Conservation (phyloP, 2,329 filamentous ascomycete species). For the Fusarium sp. region DNA sequence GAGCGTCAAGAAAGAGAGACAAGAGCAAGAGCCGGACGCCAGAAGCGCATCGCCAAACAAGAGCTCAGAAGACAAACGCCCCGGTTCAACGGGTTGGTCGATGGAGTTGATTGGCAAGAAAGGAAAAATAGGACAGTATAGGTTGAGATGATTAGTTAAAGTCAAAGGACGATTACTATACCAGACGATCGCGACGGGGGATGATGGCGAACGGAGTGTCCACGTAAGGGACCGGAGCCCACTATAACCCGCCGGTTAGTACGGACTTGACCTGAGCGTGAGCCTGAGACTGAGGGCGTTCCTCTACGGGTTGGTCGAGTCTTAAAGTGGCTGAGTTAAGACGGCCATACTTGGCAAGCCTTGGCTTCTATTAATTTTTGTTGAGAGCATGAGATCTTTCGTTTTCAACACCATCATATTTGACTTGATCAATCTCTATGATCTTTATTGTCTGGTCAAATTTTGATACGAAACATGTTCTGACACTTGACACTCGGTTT, state of each 20-base stretch:
- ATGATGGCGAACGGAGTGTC: slow-evolving; percentile 43
- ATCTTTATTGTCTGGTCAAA: neutral
- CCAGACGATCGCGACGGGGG: slow-evolving; percentile 29
- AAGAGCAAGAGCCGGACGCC: slow-evolving; percentile 28
- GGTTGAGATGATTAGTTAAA: slow-evolving; percentile 22
- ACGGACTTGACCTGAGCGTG: slow-evolving; percentile 22
- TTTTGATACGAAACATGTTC: neutral
- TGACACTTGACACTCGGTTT: slow-evolving; percentile 3
- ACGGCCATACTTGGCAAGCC: slow-evolving; percentile 31
- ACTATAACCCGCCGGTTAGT: slow-evolving; percentile 37
- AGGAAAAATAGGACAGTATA: slow-evolving; percentile 8
- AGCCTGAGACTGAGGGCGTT: slow-evolving; percentile 6
- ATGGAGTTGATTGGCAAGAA: slow-evolving; percentile 9
- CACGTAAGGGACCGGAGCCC: slow-evolving; percentile 43
- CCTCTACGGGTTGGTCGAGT: slow-evolving; percentile 8
- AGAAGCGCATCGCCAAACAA: slow-evolving; percentile 41
- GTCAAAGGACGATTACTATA: slow-evolving; percentile 20
- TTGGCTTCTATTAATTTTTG: neutral
- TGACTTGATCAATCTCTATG: neutral
- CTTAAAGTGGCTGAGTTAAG: slow-evolving; percentile 35
- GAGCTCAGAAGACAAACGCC: slow-evolving; percentile 6
- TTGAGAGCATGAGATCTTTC: neutral
- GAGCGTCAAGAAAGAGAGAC: slow-evolving; percentile 46
- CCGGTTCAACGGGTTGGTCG: slow-evolving; percentile 11
- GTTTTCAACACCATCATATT: neutral